These are phyloP conservation scores for Citrus hindsii DNA, from an alignment of 345 rosid species.

Conservation along the genomic window DNA sequence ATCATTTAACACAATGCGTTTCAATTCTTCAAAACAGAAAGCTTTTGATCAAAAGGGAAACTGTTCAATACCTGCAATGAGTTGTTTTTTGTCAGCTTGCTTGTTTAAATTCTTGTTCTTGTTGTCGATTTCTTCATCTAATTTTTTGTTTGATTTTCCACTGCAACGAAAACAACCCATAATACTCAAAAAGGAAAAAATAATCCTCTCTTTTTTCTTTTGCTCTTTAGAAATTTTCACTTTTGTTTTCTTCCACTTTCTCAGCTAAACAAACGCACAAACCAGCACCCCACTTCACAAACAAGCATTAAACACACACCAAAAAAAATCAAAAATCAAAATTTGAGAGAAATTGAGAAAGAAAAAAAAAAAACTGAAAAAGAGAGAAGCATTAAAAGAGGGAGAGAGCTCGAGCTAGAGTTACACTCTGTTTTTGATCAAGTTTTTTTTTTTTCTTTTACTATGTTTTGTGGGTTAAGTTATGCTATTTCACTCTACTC, in stretches of 20 bases:
- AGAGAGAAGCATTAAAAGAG: background rate
- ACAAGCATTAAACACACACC: background rate
- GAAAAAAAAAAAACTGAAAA: background rate
- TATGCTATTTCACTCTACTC: background rate
- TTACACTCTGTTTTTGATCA: background rate
- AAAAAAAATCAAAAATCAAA: background rate
- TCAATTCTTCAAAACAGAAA: background rate
- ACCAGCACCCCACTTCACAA: background rate
- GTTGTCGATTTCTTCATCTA: conserved; percentile 21
- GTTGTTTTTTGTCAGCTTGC: conserved; percentile 35
- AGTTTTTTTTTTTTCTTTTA: background rate
- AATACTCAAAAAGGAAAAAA: background rate
- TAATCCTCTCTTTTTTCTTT: background rate
- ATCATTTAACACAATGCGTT: conserved; percentile 10
- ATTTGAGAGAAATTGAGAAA: background rate
- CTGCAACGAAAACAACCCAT: conserved; percentile 72
- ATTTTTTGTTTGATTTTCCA: conserved; percentile 38
- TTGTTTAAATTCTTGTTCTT: conserved; percentile 18
- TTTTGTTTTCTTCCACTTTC: conserved; percentile 6
- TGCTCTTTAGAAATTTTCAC: background rate
- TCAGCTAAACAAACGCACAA: background rate
- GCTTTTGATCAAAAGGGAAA: background rate
- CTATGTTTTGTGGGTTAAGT: background rate
- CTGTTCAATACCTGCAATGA: conserved; percentile 34
- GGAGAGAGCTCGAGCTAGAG: background rate